A percentile compares a stretch with the other conserved stretches of the same genome.
phyloP scores from a whole-genome alignment of 331 rosid species.

The Quercus phellos region DNA sequence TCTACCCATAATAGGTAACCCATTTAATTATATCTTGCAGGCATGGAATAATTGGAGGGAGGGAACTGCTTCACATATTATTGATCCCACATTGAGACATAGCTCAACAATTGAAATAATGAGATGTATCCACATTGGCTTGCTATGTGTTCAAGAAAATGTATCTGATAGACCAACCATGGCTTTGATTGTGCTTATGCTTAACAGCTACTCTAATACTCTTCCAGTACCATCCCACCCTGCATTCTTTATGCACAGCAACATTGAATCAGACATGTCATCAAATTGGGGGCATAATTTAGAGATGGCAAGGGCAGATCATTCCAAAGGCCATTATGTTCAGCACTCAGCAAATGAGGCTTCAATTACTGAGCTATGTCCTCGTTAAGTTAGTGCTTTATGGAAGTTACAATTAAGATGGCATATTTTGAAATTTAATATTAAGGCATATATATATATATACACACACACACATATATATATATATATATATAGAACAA shows the following conservation, averaged over 20 bases:
- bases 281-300: background rate
- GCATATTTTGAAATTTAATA: background rate
- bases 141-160: too few species aligned
- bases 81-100: constrained; percentile 22
- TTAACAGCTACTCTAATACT: constrained; percentile 25
- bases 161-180: constrained; percentile 33
- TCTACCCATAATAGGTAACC: background rate
- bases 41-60: constrained; percentile 42
- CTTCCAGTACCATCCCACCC: constrained; percentile 35
- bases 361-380: constrained; percentile 16
- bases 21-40: constrained; percentile 1
- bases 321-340: background rate
- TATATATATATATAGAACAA: background rate
- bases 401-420: background rate
- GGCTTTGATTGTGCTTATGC: constrained; percentile 33
- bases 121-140: constrained; percentile 27
- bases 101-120: constrained; percentile 27
- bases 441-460: background rate
- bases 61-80: constrained; percentile 12
- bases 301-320: background rate
- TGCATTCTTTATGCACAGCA: constrained; percentile 1
- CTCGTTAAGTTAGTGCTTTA: constrained; percentile 16
- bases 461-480: too few species aligned
- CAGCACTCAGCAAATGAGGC: constrained; percentile 11
- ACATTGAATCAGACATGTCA: background rate